These are phyloP conservation scores for Nicotiana tabacum DNA, from an alignment of 257 asterid species.

Conservation along the genomic window DNA sequence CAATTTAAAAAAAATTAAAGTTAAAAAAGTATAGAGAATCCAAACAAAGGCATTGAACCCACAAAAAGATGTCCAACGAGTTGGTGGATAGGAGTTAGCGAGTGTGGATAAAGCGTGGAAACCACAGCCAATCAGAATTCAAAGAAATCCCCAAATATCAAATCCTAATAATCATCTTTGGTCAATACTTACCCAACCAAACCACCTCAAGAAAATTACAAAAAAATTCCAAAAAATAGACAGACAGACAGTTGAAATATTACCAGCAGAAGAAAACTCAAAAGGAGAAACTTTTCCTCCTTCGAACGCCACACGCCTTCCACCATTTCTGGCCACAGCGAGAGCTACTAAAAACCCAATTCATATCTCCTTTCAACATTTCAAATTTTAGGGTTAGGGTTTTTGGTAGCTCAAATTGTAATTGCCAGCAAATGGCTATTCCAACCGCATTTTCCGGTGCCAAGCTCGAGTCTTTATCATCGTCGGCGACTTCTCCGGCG, in stretches of 20 bases:
- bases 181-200: background rate
- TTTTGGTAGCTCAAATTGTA: background rate
- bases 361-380: background rate
- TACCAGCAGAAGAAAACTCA: background rate
- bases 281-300: conserved; percentile 6
- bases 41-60: background rate
- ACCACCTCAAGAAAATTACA: background rate
- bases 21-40: too few relatives aligned
- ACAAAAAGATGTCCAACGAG: background rate
- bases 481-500: conserved; percentile 40
- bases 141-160: conserved; percentile 42
- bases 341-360: conserved; percentile 12
- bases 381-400: conserved; percentile 14
- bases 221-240: background rate
- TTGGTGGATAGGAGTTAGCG: conserved; percentile 14
- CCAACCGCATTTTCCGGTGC: conserved; percentile 66
- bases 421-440: conserved; percentile 46
- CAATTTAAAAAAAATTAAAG: background rate
- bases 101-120: conserved; percentile 80
- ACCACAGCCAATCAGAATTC: conserved; percentile 52
- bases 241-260: background rate
- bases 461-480: conserved; percentile 63
- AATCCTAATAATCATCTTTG: background rate
- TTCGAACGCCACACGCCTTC: conserved; percentile 13
- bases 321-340: background rate